These are phyloP conservation scores for Coemansia sp. DNA, from an alignment of 192 early-diverging fungal species.

Conservation along the genomic window DNA sequence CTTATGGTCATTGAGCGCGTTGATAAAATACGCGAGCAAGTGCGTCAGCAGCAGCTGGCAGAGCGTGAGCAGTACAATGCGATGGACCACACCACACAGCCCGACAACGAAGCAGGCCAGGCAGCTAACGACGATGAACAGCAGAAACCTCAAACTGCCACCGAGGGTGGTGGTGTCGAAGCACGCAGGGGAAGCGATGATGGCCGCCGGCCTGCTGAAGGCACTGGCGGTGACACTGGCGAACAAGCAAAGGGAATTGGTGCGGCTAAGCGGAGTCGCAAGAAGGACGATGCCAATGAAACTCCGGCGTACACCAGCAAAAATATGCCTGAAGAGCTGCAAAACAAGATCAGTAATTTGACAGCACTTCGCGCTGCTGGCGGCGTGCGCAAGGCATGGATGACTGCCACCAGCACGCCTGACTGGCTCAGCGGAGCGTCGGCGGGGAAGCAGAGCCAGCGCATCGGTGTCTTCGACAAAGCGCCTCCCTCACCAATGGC, in stretches of 20 bases:
- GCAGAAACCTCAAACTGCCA: background rate
- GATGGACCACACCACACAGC: constrained; percentile 26
- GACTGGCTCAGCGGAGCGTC: constrained; percentile 24
- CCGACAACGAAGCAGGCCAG: constrained; percentile 10
- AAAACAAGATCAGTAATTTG: constrained; percentile 59
- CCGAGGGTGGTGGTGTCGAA: background rate
- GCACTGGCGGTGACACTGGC: constrained; percentile 28
- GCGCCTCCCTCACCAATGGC: background rate
- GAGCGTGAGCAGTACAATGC: constrained; percentile 47
- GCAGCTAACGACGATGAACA: background rate
- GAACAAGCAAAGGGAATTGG: constrained; percentile 20
- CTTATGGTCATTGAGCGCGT: constrained; percentile 68
- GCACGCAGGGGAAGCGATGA: background rate
- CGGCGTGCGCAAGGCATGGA: constrained; percentile 59
- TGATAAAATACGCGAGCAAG: constrained; percentile 64
- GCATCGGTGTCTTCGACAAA: background rate
- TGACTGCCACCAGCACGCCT: constrained; percentile 34
- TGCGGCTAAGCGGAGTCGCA: constrained; percentile 39
- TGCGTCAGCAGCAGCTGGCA: constrained; percentile 52
- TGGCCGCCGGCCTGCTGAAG: background rate
- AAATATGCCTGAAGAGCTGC: constrained; percentile 54
- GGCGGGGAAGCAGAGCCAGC: background rate
- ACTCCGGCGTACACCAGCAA: constrained; percentile 47
- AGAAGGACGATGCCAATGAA: constrained; percentile 47
- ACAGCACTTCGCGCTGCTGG: constrained; percentile 60